Evolutionary conservation across 257 asterid species (phyloP).

Genomic region (Solanum chiquidenum): DNA sequence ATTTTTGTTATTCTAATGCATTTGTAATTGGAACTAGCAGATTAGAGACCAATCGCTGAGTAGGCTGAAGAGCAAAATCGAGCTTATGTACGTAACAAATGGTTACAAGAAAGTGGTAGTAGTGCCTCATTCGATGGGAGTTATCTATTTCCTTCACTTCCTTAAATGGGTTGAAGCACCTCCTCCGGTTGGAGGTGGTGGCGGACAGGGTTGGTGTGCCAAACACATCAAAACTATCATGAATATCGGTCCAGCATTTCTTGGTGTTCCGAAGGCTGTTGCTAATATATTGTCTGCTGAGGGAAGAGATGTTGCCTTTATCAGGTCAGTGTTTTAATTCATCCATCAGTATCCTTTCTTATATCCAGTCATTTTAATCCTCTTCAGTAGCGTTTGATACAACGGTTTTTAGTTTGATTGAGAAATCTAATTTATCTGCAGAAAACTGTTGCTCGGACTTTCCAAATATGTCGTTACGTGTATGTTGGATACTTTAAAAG

Average conservation of each 20-base stretch:
- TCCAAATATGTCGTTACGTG: neutral
- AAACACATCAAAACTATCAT: constrained; percentile 5
- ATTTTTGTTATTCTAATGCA: neutral
- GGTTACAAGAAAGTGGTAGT: constrained; percentile 8
- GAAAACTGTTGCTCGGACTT: neutral
- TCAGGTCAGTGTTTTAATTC: neutral
- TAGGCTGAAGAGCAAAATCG: constrained; percentile 9
- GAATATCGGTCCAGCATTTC: constrained; percentile 8
- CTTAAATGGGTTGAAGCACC: constrained; percentile 10
- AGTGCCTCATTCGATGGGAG: constrained; percentile 13
- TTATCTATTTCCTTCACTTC: constrained; percentile 7
- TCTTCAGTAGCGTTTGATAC: neutral
- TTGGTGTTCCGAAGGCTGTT: constrained; percentile 9
- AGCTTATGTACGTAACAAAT: constrained; percentile 8
- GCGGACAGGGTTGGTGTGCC: constrained; percentile 2
- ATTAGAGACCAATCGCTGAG: constrained; percentile 2
- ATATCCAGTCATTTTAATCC: neutral
- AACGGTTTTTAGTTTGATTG: neutral
- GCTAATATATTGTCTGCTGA: constrained; percentile 3
- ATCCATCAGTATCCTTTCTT: neutral
- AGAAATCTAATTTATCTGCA: neutral
- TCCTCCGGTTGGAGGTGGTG: constrained; percentile 5
- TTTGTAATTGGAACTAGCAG: neutral
- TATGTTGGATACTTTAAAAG: neutral
- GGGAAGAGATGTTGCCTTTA: constrained; percentile 3